These are phyloP conservation scores for Starmerella apicola DNA, from an alignment of 805 yeast species.

Conservation along the genomic window DNA sequence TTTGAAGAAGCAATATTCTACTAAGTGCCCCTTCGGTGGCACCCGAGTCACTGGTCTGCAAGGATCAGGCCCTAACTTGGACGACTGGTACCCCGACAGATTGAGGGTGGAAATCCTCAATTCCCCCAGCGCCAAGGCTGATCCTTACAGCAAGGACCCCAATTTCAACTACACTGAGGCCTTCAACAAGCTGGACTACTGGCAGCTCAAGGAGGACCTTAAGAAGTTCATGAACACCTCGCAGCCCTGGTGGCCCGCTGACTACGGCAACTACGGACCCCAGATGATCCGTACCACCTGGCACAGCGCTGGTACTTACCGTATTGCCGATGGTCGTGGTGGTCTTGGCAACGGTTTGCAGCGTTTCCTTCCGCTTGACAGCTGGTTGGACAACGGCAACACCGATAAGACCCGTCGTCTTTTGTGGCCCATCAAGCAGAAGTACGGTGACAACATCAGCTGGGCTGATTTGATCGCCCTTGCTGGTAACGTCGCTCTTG, in stretches of 20 bases:
- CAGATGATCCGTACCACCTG: slow-evolving; percentile 14
- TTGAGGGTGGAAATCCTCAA: slow-evolving; percentile 15
- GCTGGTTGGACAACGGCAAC: slow-evolving; percentile 16
- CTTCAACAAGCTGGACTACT: slow-evolving; percentile 9
- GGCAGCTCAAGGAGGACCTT: slow-evolving; percentile 10
- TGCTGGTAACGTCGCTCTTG: slow-evolving; percentile 17
- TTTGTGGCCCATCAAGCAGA: slow-evolving; percentile 18
- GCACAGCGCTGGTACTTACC: slow-evolving; percentile 19
- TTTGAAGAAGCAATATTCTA: too few relatives aligned
- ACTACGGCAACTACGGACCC: slow-evolving; percentile 16
- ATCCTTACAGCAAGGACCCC: slow-evolving; percentile 10
- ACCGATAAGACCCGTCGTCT: slow-evolving; percentile 18
- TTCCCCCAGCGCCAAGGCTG: slow-evolving; percentile 5
- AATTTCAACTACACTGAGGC: slow-evolving; percentile 9
- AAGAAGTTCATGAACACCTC: slow-evolving; percentile 9
- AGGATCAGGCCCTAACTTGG: slow-evolving; percentile 11
- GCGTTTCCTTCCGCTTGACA: slow-evolving; percentile 13
- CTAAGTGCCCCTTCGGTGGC: slow-evolving; percentile 13
- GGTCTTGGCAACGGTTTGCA: slow-evolving; percentile 13
- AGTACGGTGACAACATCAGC: slow-evolving; percentile 15
- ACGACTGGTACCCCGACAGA: slow-evolving; percentile 13
- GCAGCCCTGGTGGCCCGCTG: slow-evolving; percentile 18
- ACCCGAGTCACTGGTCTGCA: slow-evolving; percentile 14
- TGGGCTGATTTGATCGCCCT: slow-evolving; percentile 16
- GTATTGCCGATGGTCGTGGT: slow-evolving; percentile 17